Evolutionary conservation across 257 asterid genomes (phyloP).

Genomic region (Schizonepeta tenuifolia): DNA sequence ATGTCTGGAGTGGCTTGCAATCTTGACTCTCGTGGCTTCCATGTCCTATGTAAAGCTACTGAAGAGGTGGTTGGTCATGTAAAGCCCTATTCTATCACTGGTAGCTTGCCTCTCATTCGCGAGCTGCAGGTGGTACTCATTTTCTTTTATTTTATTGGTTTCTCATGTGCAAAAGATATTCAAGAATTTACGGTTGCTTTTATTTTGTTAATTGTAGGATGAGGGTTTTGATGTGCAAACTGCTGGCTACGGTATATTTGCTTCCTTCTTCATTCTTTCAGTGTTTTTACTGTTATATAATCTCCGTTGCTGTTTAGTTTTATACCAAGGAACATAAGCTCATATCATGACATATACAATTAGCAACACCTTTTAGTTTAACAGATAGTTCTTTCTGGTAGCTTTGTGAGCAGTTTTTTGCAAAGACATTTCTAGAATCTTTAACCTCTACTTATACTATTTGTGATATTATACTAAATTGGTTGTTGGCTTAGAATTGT

Average conservation of each 20-base stretch:
- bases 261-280: constrained; percentile 21
- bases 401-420: neutral
- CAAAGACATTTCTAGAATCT: neutral
- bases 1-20: constrained; percentile 86
- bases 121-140: constrained; percentile 72
- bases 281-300: neutral
- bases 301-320: neutral
- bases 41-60: constrained; percentile 90
- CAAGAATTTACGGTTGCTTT: constrained; percentile 11
- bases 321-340: neutral
- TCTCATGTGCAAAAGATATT: neutral
- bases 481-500: neutral
- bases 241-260: constrained; percentile 78
- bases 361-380: neutral
- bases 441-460: neutral
- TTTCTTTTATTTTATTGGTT: constrained; percentile 8
- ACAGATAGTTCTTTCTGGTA: neutral
- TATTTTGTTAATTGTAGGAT: constrained; percentile 53
- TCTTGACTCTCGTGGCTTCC: constrained; percentile 93
- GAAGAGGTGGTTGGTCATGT: constrained; percentile 91
- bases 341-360: neutral
- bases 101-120: constrained; percentile 90
- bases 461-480: neutral
- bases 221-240: constrained; percentile 98
- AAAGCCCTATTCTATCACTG: constrained; percentile 94